Base-by-base conservation (phyloP, 176 grass and related monocot genomes). In the Ananas comosus region DNA sequence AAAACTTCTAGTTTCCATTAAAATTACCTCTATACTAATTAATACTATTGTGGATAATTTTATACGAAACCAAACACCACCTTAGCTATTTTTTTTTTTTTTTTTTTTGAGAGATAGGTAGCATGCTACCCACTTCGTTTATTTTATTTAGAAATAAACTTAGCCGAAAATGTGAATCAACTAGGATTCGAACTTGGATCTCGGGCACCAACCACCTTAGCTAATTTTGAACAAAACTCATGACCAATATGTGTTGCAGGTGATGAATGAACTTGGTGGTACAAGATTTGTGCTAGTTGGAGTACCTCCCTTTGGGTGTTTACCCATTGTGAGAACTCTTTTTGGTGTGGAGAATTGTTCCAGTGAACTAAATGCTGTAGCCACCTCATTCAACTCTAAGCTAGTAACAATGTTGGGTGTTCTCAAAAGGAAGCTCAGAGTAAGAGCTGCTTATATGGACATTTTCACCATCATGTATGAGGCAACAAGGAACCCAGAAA, bases 201-300 rank as follows among this genome's bases (percentile, higher is more conserved):
- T n/a, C n/a, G n/a, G n/a, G n/a, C n/a, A n/a, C n/a, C n/a, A n/a
- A n/a, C n/a, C n/a, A 3, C 28, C 28, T 29, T 29, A 29, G 28
- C 28, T 2, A 29, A 4, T 29, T 33, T 33, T 33, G 29, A 54
- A 2, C 16, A 54, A 54, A 54, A 54, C 52, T 56, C 12, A 56
- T 13, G 52, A 56, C 16, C 52, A 61, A 19, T 24, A 12, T 72
- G n/a, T 58, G 48, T 51, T 77, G 8, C 65, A 91, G 87, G 70
- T 48, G 66, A 91, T 91, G 87, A 66, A 69, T 28, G 73, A 50
- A 67, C 69, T 91, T 29, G 83, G 87, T 51, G 83, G 69, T 51
- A 91, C 72, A 78, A 80, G 58, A 74, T 90, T 90, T 65, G 53
- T 80, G 13, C 70, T 90, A 23, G 70, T 86, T 49, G 76, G 87